Evolutionary conservation across 228 moss, liverwort and hornwort species (phyloP), one percentile per base, ranked within the genome.

Genomic region (Sphagnum magellanicum): DNA sequence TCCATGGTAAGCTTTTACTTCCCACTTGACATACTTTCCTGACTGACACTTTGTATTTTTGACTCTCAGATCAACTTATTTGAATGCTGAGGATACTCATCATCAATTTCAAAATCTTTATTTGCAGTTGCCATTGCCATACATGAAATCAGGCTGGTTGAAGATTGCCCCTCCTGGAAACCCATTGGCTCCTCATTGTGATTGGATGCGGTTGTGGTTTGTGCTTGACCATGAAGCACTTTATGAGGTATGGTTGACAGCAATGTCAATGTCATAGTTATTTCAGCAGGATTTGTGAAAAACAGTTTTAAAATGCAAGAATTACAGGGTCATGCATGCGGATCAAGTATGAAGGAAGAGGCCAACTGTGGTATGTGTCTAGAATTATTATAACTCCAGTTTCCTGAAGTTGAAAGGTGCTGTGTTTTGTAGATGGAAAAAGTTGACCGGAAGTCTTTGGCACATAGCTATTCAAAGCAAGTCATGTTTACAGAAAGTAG

Each of bases 211-310:
- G 49, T 73, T 94, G 67, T 98, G 98, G 98, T 98, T 94, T 82
- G 98, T 98, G 69, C 91, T 98, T 51, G 89, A 98, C 78, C 94
- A 98, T 66, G 98, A 98, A 80, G 98, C 92, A 50, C 80, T 98
- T 61, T 81, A 87, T 67, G 98, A 98, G 98, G 93, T 98, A 78
- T 61, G 50, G 5, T 59, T 67, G 48, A 10, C 52, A 14, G 49
- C 13, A 1, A 48, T 48, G 8, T 55, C 53, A 55, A 7, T 55
- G 3, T 8, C 9, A 8, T 55, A 55, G 55, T 12, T 55, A 8
- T 55, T 8, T 8, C 55, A 8, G 8, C 9, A 8, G 55, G 8
- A 12, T 55, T 55, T 55, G 8, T 12, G 9, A 55, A 55, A 8
- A 8, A 8, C 8, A 55, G 55, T 12, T 12, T 8, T 55, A 1